phyloP scores from a whole-genome alignment of 495 filamentous ascomycete species.

The Lasiosphaeris hirsuta region DNA sequence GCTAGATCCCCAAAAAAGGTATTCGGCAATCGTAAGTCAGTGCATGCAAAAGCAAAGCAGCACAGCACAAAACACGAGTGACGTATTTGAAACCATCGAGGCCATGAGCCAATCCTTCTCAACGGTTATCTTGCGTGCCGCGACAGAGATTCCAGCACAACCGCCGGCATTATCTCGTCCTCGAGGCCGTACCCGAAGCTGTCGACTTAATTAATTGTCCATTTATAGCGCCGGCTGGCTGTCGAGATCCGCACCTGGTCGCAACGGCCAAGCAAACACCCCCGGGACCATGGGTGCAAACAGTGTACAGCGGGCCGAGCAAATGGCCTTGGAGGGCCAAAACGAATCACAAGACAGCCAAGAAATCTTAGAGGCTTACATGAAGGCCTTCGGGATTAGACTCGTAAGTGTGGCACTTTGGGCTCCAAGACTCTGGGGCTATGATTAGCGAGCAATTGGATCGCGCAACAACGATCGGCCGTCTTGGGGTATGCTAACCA shows the following conservation, averaged over 20 bases:
- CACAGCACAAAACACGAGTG: not conserved
- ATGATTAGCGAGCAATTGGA: not conserved
- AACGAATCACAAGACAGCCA: constrained; percentile 32
- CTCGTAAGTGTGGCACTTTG: constrained; percentile 24
- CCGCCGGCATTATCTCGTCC: not conserved
- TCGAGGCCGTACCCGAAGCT: not conserved
- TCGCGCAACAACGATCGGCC: not conserved
- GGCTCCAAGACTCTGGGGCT: no score
- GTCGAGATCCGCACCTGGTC: not conserved
- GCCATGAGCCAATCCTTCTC: no score
- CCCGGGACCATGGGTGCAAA: not conserved
- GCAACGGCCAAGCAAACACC: not conserved
- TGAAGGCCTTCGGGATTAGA: constrained; percentile 20
- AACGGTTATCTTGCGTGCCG: no score
- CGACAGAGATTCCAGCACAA: no score
- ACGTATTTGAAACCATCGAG: not conserved
- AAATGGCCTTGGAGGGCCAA: constrained; percentile 14
- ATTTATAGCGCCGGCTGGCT: not conserved
- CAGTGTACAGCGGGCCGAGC: constrained; percentile 22
- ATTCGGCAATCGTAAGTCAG: not conserved
- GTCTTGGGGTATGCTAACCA: constrained; percentile 10
- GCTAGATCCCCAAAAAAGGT: constrained; percentile 6
- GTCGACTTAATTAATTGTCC: no score
- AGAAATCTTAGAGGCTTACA: constrained; percentile 21
- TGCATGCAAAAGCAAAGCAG: not conserved